These are phyloP conservation scores for Citrus mangshanensis DNA, from an alignment of 345 rosid species.

Conservation along the genomic window DNA sequence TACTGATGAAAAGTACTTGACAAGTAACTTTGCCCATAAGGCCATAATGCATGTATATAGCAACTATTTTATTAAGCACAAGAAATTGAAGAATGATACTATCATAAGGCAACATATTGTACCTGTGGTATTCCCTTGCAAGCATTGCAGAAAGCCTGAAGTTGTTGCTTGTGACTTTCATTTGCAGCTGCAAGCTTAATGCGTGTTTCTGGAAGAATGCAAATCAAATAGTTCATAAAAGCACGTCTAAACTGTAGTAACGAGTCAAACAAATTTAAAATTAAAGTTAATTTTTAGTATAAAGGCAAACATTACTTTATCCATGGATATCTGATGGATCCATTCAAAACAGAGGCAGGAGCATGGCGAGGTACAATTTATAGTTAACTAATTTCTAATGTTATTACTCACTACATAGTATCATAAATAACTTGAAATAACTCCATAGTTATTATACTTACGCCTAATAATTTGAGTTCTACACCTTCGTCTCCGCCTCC, in stretches of 20 bases:
- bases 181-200: conserved; percentile 68
- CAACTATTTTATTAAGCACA: neutral
- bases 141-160: conserved; percentile 83
- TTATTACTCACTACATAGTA: neutral
- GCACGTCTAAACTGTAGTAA: neutral
- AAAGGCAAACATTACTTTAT: neutral
- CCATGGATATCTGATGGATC: neutral
- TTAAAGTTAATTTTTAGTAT: neutral
- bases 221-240: neutral
- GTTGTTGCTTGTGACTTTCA: conserved; percentile 75
- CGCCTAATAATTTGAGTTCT: conserved; percentile 67
- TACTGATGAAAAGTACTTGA: neutral
- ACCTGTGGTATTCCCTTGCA: conserved; percentile 98
- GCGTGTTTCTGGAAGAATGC: conserved; percentile 58
- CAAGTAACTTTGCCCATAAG: neutral
- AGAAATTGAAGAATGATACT: neutral
- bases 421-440: neutral
- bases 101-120: conserved; percentile 10
- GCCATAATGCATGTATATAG: neutral
- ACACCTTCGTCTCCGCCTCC: conserved; percentile 77
- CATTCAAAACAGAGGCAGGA: conserved; percentile 32
- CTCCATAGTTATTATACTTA: conserved; percentile 50
- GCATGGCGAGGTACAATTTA: conserved; percentile 15
- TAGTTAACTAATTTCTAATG: conserved; percentile 3
- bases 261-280: neutral